Conservation (phyloP, 768 basidiomycete species). For the Mycena rebaudengoi region DNA sequence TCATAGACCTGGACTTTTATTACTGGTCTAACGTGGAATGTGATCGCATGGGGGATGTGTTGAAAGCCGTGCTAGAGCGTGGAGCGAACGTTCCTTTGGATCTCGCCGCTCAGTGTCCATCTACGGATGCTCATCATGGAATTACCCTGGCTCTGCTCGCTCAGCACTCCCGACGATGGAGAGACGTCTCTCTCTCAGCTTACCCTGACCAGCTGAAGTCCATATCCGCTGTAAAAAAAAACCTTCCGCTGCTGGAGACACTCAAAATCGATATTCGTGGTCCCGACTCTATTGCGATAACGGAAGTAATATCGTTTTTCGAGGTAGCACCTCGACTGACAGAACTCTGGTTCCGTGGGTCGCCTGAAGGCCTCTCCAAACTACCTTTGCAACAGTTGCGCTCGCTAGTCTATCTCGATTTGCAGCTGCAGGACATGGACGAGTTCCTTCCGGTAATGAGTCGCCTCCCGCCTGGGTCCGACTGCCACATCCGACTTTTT, state of each 20-base stretch:
- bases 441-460: neutral
- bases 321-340: neutral
- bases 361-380: neutral
- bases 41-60: neutral
- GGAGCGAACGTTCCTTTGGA: neutral
- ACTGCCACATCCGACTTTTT: neutral
- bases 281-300: neutral
- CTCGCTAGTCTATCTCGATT: neutral
- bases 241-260: neutral
- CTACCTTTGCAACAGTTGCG: constrained; percentile 6
- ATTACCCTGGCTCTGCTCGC: neutral
- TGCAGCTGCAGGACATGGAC: neutral
- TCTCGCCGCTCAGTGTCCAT: neutral
- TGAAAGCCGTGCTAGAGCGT: neutral
- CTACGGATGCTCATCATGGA: neutral
- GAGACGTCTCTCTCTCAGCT: neutral
- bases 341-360: neutral
- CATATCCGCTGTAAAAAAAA: neutral
- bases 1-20: neutral
- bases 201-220: neutral
- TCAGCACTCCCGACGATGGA: constrained; percentile 9
- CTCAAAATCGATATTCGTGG: neutral
- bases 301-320: neutral
- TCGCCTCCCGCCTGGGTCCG: neutral
- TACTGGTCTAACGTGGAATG: neutral